Evolutionary conservation across 345 rosid genomes (phyloP).

Genomic region (Iberis pinnata): DNA sequence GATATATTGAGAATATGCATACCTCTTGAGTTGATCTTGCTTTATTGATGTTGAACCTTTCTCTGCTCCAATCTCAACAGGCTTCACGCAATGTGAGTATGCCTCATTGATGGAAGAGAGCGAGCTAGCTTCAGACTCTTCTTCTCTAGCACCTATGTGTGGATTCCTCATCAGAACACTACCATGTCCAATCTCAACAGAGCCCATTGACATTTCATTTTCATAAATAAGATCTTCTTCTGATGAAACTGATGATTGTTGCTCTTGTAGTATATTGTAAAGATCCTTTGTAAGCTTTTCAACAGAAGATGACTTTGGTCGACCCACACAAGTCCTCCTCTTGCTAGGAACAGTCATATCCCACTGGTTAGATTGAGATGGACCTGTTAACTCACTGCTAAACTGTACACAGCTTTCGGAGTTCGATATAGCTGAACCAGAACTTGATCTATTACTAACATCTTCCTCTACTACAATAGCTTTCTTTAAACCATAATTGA

Average conservation of each 20-base stretch:
- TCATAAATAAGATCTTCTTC: conserved; percentile 92
- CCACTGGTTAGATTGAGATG: conserved; percentile 81
- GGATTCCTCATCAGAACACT: conserved; percentile 84
- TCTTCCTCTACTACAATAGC: conserved; percentile 65
- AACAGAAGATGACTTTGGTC: conserved; percentile 76
- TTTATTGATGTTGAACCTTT: conserved; percentile 44
- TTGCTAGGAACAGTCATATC: conserved; percentile 77
- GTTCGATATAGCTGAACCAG: conserved; percentile 93
- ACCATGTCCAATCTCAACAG: conserved; percentile 97
- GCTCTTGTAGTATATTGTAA: conserved; percentile 82
- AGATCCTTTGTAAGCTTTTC: conserved; percentile 92
- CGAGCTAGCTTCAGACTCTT: conserved; percentile 97
- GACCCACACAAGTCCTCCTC: conserved; percentile 82
- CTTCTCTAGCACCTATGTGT: conserved; percentile 72
- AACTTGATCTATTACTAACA: conserved; percentile 83
- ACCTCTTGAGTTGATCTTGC: conserved; percentile 66
- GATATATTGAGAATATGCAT: conserved; percentile 5
- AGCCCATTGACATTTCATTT: conserved; percentile 82
- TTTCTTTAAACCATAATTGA: conserved; percentile 46
- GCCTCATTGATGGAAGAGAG: conserved; percentile 55
- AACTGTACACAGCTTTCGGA: conserved; percentile 93
- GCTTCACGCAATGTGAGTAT: conserved; percentile 45
- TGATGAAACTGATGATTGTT: conserved; percentile 79
- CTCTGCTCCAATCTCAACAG: conserved; percentile 33
- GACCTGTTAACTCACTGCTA: conserved; percentile 93